phyloP scores from a whole-genome alignment of 176 grass and related monocot species.

The Aegilops tauschii region DNA sequence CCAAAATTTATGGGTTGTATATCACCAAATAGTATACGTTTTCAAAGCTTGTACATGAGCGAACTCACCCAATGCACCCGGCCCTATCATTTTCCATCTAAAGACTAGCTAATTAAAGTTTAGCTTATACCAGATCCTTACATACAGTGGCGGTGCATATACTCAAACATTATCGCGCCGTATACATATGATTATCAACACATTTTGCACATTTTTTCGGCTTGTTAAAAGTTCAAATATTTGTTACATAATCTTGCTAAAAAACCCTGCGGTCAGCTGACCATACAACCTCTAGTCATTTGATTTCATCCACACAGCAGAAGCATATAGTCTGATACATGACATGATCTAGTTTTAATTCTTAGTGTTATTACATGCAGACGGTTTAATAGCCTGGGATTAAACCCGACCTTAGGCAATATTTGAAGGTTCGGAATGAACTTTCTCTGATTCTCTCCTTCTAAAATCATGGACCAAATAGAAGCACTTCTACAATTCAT shows the following conservation, averaged over 20 bases:
- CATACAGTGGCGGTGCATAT: not conserved
- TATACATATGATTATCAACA: not conserved
- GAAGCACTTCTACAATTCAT: not conserved
- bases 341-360: too few species aligned
- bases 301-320: too few species aligned
- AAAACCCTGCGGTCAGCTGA: too few species aligned
- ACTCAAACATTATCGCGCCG: not conserved
- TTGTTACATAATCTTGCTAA: not conserved
- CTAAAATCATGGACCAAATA: not conserved
- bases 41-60: not conserved
- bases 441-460: not conserved
- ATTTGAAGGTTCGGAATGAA: not conserved
- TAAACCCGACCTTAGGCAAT: not conserved
- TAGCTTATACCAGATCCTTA: not conserved
- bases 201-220: not conserved
- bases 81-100: not conserved
- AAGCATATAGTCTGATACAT: too few species aligned
- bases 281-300: too few species aligned
- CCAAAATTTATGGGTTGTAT: not conserved
- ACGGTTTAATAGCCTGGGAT: not conserved
- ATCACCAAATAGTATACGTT: not conserved
- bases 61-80: not conserved
- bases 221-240: not conserved
- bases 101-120: not conserved
- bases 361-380: not conserved